Conservation (phyloP, 768 basidiomycete species). For the Calocera cornea region DNA sequence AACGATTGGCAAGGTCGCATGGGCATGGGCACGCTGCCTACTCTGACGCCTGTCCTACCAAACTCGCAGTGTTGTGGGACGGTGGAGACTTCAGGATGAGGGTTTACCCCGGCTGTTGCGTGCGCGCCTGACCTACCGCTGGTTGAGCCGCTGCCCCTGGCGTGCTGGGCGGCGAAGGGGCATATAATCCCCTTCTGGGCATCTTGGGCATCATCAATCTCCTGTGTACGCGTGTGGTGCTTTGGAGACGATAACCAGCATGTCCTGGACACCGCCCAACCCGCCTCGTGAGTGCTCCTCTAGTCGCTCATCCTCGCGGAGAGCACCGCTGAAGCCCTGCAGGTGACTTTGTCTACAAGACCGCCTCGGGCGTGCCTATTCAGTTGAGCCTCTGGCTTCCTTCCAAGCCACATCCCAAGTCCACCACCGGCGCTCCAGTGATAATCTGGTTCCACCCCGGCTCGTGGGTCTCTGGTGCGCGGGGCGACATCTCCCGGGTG, state of each 20-base stretch:
- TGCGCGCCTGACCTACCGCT: too few relatives aligned
- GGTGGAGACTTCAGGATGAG: too few relatives aligned
- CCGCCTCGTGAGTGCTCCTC: background rate
- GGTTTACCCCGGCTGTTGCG: too few relatives aligned
- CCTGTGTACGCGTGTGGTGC: background rate
- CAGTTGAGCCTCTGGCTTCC: background rate
- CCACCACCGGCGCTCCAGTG: background rate
- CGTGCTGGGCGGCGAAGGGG: too few relatives aligned
- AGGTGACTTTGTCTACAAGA: conserved; percentile 1
- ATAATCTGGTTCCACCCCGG: conserved; percentile 3
- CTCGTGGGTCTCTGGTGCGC: background rate
- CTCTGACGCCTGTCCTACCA: too few relatives aligned
- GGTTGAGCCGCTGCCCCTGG: too few relatives aligned
- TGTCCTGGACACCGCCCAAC: background rate
- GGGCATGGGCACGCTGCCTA: too few relatives aligned
- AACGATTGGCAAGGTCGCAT: too few relatives aligned
- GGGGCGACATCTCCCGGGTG: background rate
- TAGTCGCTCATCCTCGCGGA: background rate
- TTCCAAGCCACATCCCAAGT: background rate
- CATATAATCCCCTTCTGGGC: too few relatives aligned
- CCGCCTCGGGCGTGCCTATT: background rate
- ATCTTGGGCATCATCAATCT: too few relatives aligned
- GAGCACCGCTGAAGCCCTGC: background rate
- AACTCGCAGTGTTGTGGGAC: too few relatives aligned
- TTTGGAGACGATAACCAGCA: background rate